Conservation (phyloP, 1,284 basidiomycete species). For the Malassezia japonica region DNA sequence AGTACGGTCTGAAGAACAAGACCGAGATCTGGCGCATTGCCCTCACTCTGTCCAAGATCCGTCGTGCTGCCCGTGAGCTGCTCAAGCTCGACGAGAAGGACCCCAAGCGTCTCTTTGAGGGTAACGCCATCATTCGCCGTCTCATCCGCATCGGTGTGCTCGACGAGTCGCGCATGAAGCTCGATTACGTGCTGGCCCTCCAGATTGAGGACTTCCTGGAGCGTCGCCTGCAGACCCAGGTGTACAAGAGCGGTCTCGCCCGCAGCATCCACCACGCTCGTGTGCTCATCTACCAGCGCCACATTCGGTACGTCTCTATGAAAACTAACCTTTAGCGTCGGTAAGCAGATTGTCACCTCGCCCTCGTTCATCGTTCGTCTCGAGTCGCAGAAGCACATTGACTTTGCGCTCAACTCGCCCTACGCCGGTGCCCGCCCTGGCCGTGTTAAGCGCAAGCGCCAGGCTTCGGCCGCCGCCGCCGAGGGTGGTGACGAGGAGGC, state of each 20-base stretch:
- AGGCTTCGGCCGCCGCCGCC: constrained; percentile 80
- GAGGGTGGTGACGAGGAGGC: constrained; percentile 73
- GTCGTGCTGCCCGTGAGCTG: constrained; percentile 99
- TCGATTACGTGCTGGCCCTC: constrained; percentile 90
- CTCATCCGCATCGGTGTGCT: constrained; percentile 99
- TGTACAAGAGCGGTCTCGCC: constrained; percentile 96
- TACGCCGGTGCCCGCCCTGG: constrained; percentile 94
- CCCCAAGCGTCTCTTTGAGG: constrained; percentile 98
- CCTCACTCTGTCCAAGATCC: constrained; percentile 92
- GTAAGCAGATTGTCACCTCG: constrained; percentile 98
- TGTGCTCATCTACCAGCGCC: constrained; percentile 91
- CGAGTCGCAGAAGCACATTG: constrained; percentile 67
- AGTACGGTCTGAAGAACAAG: constrained; percentile 99
- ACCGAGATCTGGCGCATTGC: constrained; percentile 99
- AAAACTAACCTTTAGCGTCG: no score
- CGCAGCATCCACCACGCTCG: constrained; percentile 98
- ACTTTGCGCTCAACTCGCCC: constrained; percentile 93
- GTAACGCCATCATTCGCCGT: constrained; percentile 97
- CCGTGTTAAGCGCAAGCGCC: constrained; percentile 98
- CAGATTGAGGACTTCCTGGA: constrained; percentile 99
- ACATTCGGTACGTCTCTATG: constrained; percentile 65
- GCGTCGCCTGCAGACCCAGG: constrained; percentile 95
- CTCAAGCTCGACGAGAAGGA: constrained; percentile 99
- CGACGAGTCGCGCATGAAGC: constrained; percentile 86
- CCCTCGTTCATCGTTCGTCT: constrained; percentile 90